Conservation (phyloP, 2,329 filamentous ascomycete genomes). For the Ophiostoma perfectum region DNA sequence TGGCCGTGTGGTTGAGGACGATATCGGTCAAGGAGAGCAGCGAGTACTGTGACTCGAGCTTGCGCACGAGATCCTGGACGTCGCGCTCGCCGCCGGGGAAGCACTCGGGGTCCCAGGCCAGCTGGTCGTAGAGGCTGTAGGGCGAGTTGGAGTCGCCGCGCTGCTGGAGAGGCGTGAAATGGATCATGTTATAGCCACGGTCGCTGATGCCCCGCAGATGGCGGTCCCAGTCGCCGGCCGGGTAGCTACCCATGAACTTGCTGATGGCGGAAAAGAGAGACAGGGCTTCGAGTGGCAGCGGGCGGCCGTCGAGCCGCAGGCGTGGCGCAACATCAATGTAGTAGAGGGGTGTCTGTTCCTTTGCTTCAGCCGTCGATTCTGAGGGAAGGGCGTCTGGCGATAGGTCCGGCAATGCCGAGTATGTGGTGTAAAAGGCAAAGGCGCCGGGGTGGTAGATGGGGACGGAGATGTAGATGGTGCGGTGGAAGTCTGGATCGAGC, state of each 20-base stretch:
- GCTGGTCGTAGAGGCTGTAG: constrained; percentile 92
- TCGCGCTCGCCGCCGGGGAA: constrained; percentile 86
- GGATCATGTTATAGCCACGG: constrained; percentile 96
- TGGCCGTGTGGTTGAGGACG: constrained; percentile 94
- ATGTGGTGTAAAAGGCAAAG: constrained; percentile 92
- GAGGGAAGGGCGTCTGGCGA: constrained; percentile 42
- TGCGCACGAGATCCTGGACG: constrained; percentile 67
- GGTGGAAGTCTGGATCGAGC: constrained; percentile 90
- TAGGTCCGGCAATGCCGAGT: constrained; percentile 77
- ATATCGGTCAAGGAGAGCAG: constrained; percentile 89
- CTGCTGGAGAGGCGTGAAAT: constrained; percentile 90
- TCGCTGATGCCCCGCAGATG: constrained; percentile 83
- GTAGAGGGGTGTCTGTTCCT: constrained; percentile 63
- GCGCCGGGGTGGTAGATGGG: constrained; percentile 77
- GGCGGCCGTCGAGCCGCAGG: constrained; percentile 65
- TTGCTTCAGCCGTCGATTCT: neutral
- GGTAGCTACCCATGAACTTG: constrained; percentile 96
- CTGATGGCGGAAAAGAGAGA: constrained; percentile 92
- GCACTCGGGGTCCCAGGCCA: constrained; percentile 71
- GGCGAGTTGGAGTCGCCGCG: constrained; percentile 90
- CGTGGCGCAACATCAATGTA: constrained; percentile 91
- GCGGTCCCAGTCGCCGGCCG: constrained; percentile 70
- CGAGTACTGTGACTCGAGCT: constrained; percentile 78
- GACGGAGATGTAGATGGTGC: constrained; percentile 82
- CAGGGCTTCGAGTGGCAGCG: constrained; percentile 77